Evolutionary conservation across 2,329 filamentous ascomycete genomes (phyloP), one percentile per base, ranked within the genome.

Genomic region (Curvularia hawaiiensis): DNA sequence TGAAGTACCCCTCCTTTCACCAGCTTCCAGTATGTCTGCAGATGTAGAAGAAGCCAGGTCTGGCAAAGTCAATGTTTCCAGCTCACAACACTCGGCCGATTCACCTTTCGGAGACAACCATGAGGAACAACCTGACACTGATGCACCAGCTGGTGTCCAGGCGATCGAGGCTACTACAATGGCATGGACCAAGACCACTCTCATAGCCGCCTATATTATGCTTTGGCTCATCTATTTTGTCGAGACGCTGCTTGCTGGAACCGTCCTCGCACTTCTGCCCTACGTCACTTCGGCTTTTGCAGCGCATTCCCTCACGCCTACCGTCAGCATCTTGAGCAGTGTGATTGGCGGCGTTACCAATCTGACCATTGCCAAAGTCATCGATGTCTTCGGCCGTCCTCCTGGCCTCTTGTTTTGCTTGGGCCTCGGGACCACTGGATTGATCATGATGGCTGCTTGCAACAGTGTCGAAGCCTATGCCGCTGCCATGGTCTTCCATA

Each of bases 371-470:
- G 76, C 75, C 1, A 79, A 78, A 45, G 60, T 77, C 31, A 64
- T 79, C 22, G 75, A 78, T 46, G 62, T 79, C 24, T 78, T 72
- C 53, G 77, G 76, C 3, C 72, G 77, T 4, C 67, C 72, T 3
- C 66, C 77, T 40, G 77, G 75, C 3, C 74, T 69, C 33, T 54
- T 70, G 20, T 64, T 48, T 31, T 75, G 52, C 64, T 67, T 66
- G 24, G 11, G 31, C 6, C 41, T 68, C 18, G 58, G 56, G 0
- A 63, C 60, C 6, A 44, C 68, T 4, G 66, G 67, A 0, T 50
- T 91, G 72, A 87, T 88, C 18, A 80, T 91, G 76, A 88, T 89
- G 80, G 88, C 89, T 11, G 80, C 80, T 0, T 89, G 84, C 70
- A 80, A 80, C 3, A 82, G 82, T 52, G 81, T 89, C 14, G 74